A percentile compares a stretch with the other conserved stretches of the same genome.
These are phyloP conservation scores for Halophytophthora polymorphica DNA, from an alignment of 352 stramenopile species.

Conservation along the genomic window DNA sequence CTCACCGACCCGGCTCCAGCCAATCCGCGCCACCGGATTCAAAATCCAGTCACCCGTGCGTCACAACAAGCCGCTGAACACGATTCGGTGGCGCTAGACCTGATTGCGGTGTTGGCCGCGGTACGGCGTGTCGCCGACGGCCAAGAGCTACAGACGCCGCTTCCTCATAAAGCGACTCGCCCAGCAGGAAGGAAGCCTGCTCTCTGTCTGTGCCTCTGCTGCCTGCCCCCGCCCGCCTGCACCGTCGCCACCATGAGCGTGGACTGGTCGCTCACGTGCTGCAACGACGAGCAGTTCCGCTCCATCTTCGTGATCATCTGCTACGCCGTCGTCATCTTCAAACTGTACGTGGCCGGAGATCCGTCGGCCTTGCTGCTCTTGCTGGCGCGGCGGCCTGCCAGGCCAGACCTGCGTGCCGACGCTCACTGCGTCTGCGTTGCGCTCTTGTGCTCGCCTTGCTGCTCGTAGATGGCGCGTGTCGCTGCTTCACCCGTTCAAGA, in stretches of 20 bases:
- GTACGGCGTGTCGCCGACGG: too few relatives aligned
- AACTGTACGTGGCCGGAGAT: constrained; percentile 48
- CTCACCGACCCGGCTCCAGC: too few relatives aligned
- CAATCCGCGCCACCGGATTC: too few relatives aligned
- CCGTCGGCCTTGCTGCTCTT: not conserved
- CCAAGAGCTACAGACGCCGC: too few relatives aligned
- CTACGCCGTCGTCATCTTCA: constrained; percentile 86
- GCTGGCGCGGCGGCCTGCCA: not conserved
- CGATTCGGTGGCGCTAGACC: too few relatives aligned
- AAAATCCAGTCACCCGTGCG: too few relatives aligned
- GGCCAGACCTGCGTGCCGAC: not conserved
- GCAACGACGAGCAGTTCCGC: constrained; percentile 85
- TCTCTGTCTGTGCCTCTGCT: too few relatives aligned
- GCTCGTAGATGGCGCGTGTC: constrained; percentile 74
- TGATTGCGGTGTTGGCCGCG: too few relatives aligned
- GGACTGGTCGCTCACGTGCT: constrained; percentile 76
- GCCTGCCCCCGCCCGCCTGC: not conserved
- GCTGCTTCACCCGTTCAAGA: constrained; percentile 88
- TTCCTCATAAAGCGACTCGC: too few relatives aligned
- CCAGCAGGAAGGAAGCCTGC: too few relatives aligned
- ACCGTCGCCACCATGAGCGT: constrained; percentile 21
- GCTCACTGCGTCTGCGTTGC: constrained; percentile 1
- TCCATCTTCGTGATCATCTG: constrained; percentile 87
- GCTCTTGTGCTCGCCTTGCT: not conserved
- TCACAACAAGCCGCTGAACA: too few relatives aligned